Evolutionary conservation across 768 basidiomycete species (phyloP), one percentile per base, ranked within the genome.

Genomic region (Rubroboletus pulcherrimus): DNA sequence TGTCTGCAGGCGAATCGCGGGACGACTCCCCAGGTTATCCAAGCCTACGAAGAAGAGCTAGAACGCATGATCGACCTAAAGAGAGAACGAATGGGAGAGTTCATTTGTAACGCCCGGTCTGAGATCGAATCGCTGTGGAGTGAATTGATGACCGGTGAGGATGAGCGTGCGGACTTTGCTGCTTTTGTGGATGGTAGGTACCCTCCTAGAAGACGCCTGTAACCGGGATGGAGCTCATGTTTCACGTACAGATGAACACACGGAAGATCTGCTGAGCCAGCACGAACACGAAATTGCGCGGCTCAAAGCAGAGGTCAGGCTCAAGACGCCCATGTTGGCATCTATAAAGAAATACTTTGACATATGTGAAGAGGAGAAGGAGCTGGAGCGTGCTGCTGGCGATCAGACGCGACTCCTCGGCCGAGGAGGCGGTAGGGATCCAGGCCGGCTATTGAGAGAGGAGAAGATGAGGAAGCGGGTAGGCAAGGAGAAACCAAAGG

Each of bases 381-480:
- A 96, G 65, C 78, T 98, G 30, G 89, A 86, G 40, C 85, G 83
- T 2, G 81, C 87, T 4, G 89, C 91, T 3, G 78, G 82, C 34
- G 93, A 96, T 65, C 91, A 93, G 64, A 83, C 81, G 15, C 82
- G 93, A 38, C 75, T 96, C 8, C 81, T 90, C 5, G 91, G 91
- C 15, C 81, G 91, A 64, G 91, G 91, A 29, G 75, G 71, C 2
- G 57, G 85, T 4, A 79, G 92, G 53, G 89, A 93, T 75, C 89
- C 93, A 6, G 93, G 93, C 7, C 77, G 92, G 19, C 72, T 99
- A 35, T 73, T 98, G 50, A 81, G 92, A 56, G 96, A 99, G 72
- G 96, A 98, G 76, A 97, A 97, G 79, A 93, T 96, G 87, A 81
- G 96, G 51, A 98, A 98, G 71, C 79, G 95, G 30, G 93, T 99